Evolutionary conservation across 345 rosid species (phyloP), one percentile per base, ranked within the genome.

Genomic region (Populus pruinosa): DNA sequence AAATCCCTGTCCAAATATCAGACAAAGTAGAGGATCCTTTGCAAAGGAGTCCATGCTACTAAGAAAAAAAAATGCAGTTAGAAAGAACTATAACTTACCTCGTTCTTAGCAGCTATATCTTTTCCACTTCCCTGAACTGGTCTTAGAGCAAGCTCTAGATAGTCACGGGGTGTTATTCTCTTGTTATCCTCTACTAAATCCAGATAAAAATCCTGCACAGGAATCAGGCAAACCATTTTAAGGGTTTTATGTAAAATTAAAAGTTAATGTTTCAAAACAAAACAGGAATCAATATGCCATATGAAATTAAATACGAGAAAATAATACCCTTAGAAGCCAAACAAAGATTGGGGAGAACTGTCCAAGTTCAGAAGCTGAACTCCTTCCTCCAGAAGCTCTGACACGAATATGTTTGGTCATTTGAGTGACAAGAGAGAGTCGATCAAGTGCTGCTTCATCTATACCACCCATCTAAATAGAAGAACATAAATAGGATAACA

Each of bases 361-460:
- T 43, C 97, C 98, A 78, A 94, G 79, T 80, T 94, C 99, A 75
- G 99, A 91, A 68, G 92, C 92, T 56, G 91, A 80, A 74, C 78
- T 88, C 50, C 83, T 89, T 83, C 97, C 97, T 61, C 92, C 92
- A 76, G 95, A 88, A 62, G 99, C 97, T 86, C 92, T 92, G 6
- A 96, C 95, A 63, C 97, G 93, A 84, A 96, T 94, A 85, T 96
- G 97, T 77, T 96, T 94, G 35, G 97, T 96, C 97, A 94, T 90
- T 86, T 94, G 92, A 80, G 99, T 96, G 77, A 96, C 98, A 81
- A 94, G 97, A 70, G 97, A 96, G 17, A 96, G 98, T 23, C 93
- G 95, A 87, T 94, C 97, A 27, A 94, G 90, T 50, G 99, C 90
- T 82, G 99, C 89, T 88, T 92, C 99, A 80, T 94, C 99, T 76